phyloP scores from a whole-genome alignment of 345 rosid species.

The Acer negundo region DNA sequence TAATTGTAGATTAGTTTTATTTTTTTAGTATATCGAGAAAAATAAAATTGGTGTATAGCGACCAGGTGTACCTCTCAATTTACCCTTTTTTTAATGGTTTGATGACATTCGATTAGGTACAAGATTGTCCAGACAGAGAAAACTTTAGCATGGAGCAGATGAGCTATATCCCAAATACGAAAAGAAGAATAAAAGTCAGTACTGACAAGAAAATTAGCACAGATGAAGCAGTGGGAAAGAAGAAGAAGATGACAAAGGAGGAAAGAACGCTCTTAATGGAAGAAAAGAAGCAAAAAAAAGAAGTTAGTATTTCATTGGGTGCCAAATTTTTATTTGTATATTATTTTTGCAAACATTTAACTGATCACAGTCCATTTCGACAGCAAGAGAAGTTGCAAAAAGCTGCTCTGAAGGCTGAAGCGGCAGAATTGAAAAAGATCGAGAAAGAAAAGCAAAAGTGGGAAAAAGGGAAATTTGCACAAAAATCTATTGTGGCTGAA shows the following conservation, averaged over 20 bases:
- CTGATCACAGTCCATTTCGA: conserved; percentile 28
- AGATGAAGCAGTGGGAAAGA: conserved; percentile 45
- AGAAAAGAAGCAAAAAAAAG: conserved; percentile 77
- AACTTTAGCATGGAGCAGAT: conserved; percentile 45
- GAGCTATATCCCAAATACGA: conserved; percentile 27
- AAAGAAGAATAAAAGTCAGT: conserved; percentile 21
- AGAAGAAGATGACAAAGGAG: conserved; percentile 51
- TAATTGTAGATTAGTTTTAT: neutral
- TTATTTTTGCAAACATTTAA: neutral
- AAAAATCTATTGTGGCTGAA: conserved; percentile 78
- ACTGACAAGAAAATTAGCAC: conserved; percentile 31
- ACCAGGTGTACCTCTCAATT: neutral
- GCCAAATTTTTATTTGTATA: conserved; percentile 3
- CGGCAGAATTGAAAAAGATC: conserved; percentile 67
- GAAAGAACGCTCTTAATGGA: conserved; percentile 57
- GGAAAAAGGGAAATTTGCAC: conserved; percentile 88
- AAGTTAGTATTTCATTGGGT: conserved; percentile 41
- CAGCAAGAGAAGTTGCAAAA: conserved; percentile 84
- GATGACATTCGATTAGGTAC: conserved; percentile 41
- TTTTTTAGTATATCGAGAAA: neutral
- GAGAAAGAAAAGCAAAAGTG: conserved; percentile 83
- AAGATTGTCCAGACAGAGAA: conserved; percentile 55
- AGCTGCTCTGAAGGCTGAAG: conserved; percentile 82
- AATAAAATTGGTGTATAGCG: neutral
- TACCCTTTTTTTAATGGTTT: neutral